A percentile compares a stretch with the other conserved stretches of the same genome.
Conservation (phyloP, 2,329 filamentous ascomycete species). For the Blastomyces parvus region DNA sequence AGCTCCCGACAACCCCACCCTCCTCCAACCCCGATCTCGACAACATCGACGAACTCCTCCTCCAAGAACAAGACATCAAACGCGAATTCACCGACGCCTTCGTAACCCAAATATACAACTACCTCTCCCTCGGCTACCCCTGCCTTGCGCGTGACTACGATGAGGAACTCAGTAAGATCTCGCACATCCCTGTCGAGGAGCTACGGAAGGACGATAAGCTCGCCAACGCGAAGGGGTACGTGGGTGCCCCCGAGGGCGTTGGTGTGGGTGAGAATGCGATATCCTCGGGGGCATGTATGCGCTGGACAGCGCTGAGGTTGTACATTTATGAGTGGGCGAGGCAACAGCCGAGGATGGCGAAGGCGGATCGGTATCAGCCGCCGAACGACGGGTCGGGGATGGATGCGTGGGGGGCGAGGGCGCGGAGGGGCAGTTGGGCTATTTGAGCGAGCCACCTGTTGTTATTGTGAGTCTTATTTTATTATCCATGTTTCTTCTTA, state of each 20-base stretch:
- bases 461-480: background rate
- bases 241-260: slow-evolving; percentile 39
- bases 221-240: slow-evolving; percentile 61
- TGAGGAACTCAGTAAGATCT: slow-evolving; percentile 74
- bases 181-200: slow-evolving; percentile 56
- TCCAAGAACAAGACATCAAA: slow-evolving; percentile 31
- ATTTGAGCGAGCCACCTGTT: slow-evolving; percentile 35
- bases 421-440: slow-evolving; percentile 58
- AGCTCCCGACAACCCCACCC: slow-evolving; percentile 12
- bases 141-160: slow-evolving; percentile 75
- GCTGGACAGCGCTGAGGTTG: slow-evolving; percentile 73
- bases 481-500: background rate
- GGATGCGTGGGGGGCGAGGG: slow-evolving; percentile 56
- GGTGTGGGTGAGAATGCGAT: slow-evolving; percentile 20
- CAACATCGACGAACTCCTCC: slow-evolving; percentile 9
- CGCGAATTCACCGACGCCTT: slow-evolving; percentile 73
- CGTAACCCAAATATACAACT: slow-evolving; percentile 94
- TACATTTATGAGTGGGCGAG: slow-evolving; percentile 87
- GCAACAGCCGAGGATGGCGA: slow-evolving; percentile 65
- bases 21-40: slow-evolving; percentile 6
- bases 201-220: slow-evolving; percentile 62
- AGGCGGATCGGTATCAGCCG: slow-evolving; percentile 35
- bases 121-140: slow-evolving; percentile 85
- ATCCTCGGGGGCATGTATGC: slow-evolving; percentile 48
- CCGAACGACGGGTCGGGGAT: slow-evolving; percentile 32